Evolutionary conservation across 2,329 filamentous ascomycete species (phyloP).

Genomic region (Ceratocystis destructans): DNA sequence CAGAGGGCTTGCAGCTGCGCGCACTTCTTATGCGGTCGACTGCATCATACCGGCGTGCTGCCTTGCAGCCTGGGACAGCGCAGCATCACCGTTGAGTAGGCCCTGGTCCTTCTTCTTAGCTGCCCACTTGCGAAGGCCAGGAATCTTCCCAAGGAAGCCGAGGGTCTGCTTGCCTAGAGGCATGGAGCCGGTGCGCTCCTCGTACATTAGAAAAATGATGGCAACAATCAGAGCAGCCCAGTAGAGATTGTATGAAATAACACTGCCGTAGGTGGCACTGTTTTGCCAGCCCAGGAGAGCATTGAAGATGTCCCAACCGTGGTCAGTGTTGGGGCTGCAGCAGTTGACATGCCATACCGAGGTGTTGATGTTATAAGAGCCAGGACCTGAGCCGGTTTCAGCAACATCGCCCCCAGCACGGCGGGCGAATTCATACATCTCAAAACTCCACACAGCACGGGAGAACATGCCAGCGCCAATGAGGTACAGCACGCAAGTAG

Average conservation of each 20-base stretch:
- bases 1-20: background rate
- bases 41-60: constrained; percentile 8
- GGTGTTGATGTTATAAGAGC: constrained; percentile 61
- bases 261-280: constrained; percentile 64
- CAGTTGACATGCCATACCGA: constrained; percentile 73
- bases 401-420: constrained; percentile 42
- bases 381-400: constrained; percentile 43
- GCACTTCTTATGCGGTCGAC: background rate
- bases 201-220: constrained; percentile 48
- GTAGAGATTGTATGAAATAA: constrained; percentile 68
- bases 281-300: constrained; percentile 58
- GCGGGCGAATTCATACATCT: constrained; percentile 43
- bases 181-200: constrained; percentile 39
- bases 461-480: constrained; percentile 71
- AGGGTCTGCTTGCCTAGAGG: constrained; percentile 25
- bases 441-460: constrained; percentile 56
- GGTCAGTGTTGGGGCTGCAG: constrained; percentile 50
- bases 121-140: constrained; percentile 16
- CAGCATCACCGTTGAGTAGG: constrained; percentile 12
- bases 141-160: constrained; percentile 10
- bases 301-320: constrained; percentile 62
- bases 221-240: constrained; percentile 55
- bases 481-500: constrained; percentile 67
- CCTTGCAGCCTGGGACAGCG: constrained; percentile 11
- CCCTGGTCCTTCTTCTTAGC: constrained; percentile 15